Base-by-base conservation (phyloP, 2,329 filamentous ascomycete species). In the Niveomyces coronatus region DNA sequence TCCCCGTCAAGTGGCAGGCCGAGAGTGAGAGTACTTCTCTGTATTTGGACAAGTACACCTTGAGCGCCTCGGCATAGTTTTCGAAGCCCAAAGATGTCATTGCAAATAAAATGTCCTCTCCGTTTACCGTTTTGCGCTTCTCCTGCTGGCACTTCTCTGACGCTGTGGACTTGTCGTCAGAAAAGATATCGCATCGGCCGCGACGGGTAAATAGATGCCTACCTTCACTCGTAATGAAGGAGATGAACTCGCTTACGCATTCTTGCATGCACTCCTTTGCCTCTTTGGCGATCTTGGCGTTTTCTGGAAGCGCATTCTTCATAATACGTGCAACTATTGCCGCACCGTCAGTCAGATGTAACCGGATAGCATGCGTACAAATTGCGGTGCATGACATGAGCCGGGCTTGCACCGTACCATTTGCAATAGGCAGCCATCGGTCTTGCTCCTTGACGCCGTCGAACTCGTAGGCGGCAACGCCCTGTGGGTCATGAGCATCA, bases 251-350 rank as follows among this genome's bases (percentile, higher is more conserved):
- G 78, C 88, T 95, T 42, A 98, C 91, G 57, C 91, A 98, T 63
- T 98, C 91, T 63, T 98, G 91, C 91, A 98, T 96, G 65, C 91
- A 98, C 61, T 98, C 91, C 63, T 98, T 98, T 40, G 91, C 91
- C 60, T 98, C 91, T 60, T 98, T 98, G 43, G 88, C 88, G 45
- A 98, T 98, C 66, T 98, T 98, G 50, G 91, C 91, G 57, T 98
- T 98, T 49, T 98, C 91, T 36, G 91, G 91, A 34, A 98, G 72
- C 6, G 91, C 91, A 53, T 87, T 83, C 64, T 98, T 98, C 91
- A 98, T 98, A 62, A 98, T 96, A 41, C 91, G 83, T 49, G 91
- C 91, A 55, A 98, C 91, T 98, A 82, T 79, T 64, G 79, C 82
- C n/a, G n/a, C n/a, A n/a, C 76, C 85, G n/a, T n/a, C n/a, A n/a